Conservation (phyloP, 2,329 filamentous ascomycete genomes). For the Myotisia sp. region DNA sequence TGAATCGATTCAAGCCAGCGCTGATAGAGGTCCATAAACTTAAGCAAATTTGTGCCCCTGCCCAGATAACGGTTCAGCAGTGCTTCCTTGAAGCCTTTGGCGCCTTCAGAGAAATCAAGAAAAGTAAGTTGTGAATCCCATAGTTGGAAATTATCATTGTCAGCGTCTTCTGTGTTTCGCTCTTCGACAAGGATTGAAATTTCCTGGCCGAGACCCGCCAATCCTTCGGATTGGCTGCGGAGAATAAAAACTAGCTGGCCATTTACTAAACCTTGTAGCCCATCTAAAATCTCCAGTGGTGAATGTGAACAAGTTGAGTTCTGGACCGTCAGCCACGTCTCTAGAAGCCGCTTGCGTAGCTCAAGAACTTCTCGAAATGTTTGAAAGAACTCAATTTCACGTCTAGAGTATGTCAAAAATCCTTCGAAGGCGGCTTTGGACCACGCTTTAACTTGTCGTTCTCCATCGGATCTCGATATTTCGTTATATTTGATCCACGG, state of each 20-base stretch:
- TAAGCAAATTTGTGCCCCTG: constrained; percentile 50
- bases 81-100: constrained; percentile 52
- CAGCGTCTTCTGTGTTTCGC: constrained; percentile 37
- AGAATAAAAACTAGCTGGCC: constrained; percentile 50
- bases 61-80: constrained; percentile 60
- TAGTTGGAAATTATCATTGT: constrained; percentile 31
- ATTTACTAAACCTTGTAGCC: constrained; percentile 55
- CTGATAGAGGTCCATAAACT: constrained; percentile 49
- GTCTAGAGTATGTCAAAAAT: constrained; percentile 48
- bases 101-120: constrained; percentile 51
- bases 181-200: constrained; percentile 50
- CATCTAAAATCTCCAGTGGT: constrained; percentile 51
- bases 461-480: constrained; percentile 45
- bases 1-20: constrained; percentile 63
- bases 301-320: constrained; percentile 41
- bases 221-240: constrained; percentile 46
- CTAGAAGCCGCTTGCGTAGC: constrained; percentile 54
- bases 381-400: constrained; percentile 43
- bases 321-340: constrained; percentile 59
- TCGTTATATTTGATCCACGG: constrained; percentile 79
- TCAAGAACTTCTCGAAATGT: constrained; percentile 57
- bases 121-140: constrained; percentile 56
- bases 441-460: constrained; percentile 50
- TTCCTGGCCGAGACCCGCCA: constrained; percentile 51
- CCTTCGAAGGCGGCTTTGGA: constrained; percentile 45